phyloP scores from a whole-genome alignment of 805 yeast genomes.

The Metschnikowia henanensis region DNA sequence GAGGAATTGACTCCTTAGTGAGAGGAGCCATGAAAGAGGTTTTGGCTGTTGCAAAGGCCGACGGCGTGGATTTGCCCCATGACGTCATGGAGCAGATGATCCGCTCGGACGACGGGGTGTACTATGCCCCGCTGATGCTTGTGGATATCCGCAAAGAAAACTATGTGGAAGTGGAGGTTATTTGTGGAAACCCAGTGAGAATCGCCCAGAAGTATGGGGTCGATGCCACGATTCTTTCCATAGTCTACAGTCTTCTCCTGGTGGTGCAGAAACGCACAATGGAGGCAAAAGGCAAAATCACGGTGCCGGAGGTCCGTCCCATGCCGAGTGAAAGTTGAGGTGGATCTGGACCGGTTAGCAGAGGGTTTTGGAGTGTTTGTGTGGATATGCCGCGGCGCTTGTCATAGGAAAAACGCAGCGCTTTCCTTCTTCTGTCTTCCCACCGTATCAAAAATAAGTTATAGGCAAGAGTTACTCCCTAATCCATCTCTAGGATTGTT shows the following conservation, averaged over 20 bases:
- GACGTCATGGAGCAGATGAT: slow-evolving; percentile 22
- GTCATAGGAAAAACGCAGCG: no score
- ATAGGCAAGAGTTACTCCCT: no score
- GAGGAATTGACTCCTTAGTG: slow-evolving; percentile 22
- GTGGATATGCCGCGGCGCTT: neutral
- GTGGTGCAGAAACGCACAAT: slow-evolving; percentile 21
- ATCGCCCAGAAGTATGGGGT: slow-evolving; percentile 41
- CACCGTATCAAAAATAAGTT: no score
- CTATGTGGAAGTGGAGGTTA: slow-evolving; percentile 39
- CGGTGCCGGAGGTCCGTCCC: slow-evolving; percentile 22
- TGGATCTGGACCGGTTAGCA: no score
- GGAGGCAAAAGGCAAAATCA: slow-evolving; percentile 24
- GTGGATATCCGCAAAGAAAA: slow-evolving; percentile 38
- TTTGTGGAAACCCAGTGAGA: slow-evolving; percentile 39
- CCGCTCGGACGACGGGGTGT: slow-evolving; percentile 30
- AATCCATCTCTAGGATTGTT: no score
- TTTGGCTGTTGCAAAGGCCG: slow-evolving; percentile 24
- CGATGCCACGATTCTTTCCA: slow-evolving; percentile 23
- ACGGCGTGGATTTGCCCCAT: slow-evolving; percentile 24
- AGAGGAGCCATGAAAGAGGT: slow-evolving; percentile 24
- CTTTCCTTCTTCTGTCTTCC: no score
- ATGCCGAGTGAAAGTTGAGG: slow-evolving; percentile 2
- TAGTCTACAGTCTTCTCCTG: slow-evolving; percentile 23
- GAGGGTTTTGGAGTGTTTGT: neutral
- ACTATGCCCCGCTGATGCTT: slow-evolving; percentile 43